These are phyloP conservation scores for Eucommia ulmoides DNA, from an alignment of 257 asterid species.

Conservation along the genomic window DNA sequence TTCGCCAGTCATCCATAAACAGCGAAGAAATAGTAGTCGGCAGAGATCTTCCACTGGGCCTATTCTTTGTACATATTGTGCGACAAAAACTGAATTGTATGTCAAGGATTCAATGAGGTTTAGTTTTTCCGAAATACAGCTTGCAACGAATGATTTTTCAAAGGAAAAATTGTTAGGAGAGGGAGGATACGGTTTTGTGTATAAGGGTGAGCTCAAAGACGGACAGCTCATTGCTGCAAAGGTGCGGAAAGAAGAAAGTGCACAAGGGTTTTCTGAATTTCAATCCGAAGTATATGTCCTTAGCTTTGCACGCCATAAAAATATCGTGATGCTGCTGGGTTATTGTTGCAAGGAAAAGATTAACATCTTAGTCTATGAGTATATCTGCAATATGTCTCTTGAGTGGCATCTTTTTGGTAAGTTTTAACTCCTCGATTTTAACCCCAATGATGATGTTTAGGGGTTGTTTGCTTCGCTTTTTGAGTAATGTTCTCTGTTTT, in stretches of 20 bases:
- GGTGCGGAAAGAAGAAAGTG: conserved; percentile 68
- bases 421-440: too few relatives aligned
- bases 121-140: conserved; percentile 57
- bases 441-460: too few relatives aligned
- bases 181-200: conserved; percentile 78
- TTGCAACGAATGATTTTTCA: conserved; percentile 59
- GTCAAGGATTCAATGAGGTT: conserved; percentile 37
- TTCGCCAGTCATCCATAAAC: conserved; percentile 14
- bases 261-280: conserved; percentile 61
- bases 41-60: conserved; percentile 41
- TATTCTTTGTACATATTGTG: conserved; percentile 60
- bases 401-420: conserved; percentile 78
- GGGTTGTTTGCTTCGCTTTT: too few relatives aligned
- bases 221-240: conserved; percentile 80
- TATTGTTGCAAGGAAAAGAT: conserved; percentile 71
- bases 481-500: too few relatives aligned
- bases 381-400: conserved; percentile 63
- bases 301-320: conserved; percentile 69
- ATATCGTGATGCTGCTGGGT: conserved; percentile 81
- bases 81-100: conserved; percentile 47
- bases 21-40: conserved; percentile 23
- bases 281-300: conserved; percentile 58
- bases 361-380: conserved; percentile 69
- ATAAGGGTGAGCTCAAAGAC: conserved; percentile 53
- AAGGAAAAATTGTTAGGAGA: conserved; percentile 60